Base-by-base conservation (phyloP, 768 basidiomycete species). In the Lyophyllum shimeji region DNA sequence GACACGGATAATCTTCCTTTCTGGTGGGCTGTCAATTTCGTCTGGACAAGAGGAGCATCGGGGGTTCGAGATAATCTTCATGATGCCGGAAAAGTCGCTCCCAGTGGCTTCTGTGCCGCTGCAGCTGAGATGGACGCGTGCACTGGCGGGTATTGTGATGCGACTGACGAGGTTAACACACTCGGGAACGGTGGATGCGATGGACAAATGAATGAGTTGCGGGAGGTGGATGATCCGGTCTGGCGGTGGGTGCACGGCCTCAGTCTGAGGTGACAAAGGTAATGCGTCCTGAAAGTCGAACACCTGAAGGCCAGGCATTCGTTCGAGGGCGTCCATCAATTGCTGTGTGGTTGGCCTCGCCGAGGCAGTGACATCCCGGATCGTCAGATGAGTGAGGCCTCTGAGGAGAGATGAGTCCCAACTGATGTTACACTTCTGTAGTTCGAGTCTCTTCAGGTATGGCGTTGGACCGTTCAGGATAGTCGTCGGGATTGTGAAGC, bases 221-320 rank as follows among this genome's bases (percentile, higher is more conserved):
- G 62, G 34, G 7, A 74, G 61, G 15, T 53, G 52, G 25, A 69
- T 53, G 39, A 65, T 46, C 27, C 61, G 66, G 15, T 55, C 52
- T 0, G 50, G 29, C 15, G 59, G 53, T 37, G 48, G 12, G 8
- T 55, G 43, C 9, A 52, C 23, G 9, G 48, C 39, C 15, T 44
- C 44, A 42, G 54, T 59, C 8, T 43, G 58, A 12, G 63, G 60
- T 17, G 67, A 57, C 13, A 60, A 59, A 12, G 75, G 74, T 6
- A 78, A 66, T 23, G 67, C 67, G 39, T 73, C 62, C 42, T 72
- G 70, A 3, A 78, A 64, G 53, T 72, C 63, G n/a, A 78, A 62
- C 13, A 65, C 58, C 44, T 63, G 66, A 11, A 78, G 64, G 45
- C 46, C 39, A 1, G 71, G 73, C 71, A 74, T 74, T 46, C 63